phyloP scores from a whole-genome alignment of 352 stramenopile species.

The Phytophthora syringae region DNA sequence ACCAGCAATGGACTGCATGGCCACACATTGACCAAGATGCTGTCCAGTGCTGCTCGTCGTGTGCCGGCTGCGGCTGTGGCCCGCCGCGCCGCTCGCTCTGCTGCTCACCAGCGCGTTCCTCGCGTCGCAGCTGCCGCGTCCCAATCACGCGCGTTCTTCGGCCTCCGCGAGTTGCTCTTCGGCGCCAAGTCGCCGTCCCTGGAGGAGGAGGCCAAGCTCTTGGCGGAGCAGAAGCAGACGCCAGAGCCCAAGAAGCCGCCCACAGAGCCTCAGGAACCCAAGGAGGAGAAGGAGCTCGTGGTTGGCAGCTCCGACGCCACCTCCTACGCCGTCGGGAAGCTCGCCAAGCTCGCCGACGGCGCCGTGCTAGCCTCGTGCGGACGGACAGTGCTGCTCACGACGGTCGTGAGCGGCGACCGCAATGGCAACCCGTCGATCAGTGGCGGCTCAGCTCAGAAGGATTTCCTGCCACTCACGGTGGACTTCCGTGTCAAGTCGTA shows the following conservation, averaged over 20 bases:
- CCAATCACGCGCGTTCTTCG: slow-evolving; percentile 66
- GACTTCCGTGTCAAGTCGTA: slow-evolving; percentile 94
- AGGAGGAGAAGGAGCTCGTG: slow-evolving; percentile 36
- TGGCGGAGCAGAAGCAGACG: slow-evolving; percentile 1
- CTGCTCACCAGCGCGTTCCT: slow-evolving; percentile 3
- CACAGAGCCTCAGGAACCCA: slow-evolving; percentile 12
- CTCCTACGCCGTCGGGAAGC: slow-evolving; percentile 74
- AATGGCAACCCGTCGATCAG: slow-evolving; percentile 44
- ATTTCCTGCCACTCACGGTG: slow-evolving; percentile 93
- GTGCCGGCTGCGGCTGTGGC: slow-evolving; percentile 22
- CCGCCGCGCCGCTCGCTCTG: slow-evolving; percentile 13
- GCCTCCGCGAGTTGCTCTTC: slow-evolving; percentile 71
- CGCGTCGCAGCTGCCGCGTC: slow-evolving; percentile 2
- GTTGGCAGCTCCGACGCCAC: slow-evolving; percentile 61
- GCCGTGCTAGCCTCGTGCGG: slow-evolving; percentile 84
- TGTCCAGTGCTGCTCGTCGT: slow-evolving; percentile 35
- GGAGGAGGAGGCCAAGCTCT: slow-evolving; percentile 24
- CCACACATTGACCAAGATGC: slow-evolving; percentile 40
- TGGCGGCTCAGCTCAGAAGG: slow-evolving; percentile 21
- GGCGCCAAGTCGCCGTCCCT: slow-evolving; percentile 46
- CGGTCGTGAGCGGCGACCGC: slow-evolving; percentile 67
- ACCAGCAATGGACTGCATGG: not conserved
- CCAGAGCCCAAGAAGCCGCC: slow-evolving; percentile 15
- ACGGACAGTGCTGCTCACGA: slow-evolving; percentile 89
- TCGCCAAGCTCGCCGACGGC: slow-evolving; percentile 87